Conservation (phyloP, 805 yeast species). For the Kuraishia floccosa region DNA sequence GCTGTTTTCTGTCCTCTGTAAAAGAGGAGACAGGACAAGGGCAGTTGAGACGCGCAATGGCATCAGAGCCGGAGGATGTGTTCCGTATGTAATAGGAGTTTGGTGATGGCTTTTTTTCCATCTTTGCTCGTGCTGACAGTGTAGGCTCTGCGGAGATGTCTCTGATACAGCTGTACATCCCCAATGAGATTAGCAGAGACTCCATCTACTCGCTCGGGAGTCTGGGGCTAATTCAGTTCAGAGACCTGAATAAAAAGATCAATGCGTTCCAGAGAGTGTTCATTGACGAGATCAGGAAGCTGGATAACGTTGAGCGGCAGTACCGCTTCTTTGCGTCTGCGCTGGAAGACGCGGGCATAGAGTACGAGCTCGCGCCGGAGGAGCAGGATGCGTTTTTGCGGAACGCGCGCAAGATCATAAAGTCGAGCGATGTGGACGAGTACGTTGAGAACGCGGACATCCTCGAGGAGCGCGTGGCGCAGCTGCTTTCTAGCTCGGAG, state of each 20-base stretch:
- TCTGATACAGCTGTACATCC: conserved; percentile 80
- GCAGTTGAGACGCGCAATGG: no score
- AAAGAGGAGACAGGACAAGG: no score
- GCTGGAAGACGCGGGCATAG: conserved; percentile 28
- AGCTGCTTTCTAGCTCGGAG: conserved; percentile 60
- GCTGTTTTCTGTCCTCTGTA: no score
- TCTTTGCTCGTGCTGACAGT: neutral
- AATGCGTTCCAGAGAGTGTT: conserved; percentile 83
- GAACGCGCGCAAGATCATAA: neutral
- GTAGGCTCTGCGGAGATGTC: conserved; percentile 94
- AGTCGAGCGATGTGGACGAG: conserved; percentile 40
- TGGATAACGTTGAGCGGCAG: conserved; percentile 85
- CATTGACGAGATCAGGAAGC: conserved; percentile 74
- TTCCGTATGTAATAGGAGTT: conserved; percentile 1
- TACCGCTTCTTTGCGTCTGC: conserved; percentile 41
- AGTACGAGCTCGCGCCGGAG: neutral
- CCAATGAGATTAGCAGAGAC: conserved; percentile 83
- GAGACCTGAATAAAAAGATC: conserved; percentile 76
- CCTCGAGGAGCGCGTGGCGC: conserved; percentile 64
- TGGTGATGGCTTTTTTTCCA: neutral
- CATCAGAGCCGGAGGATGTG: conserved; percentile 1
- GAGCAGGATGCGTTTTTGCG: neutral
- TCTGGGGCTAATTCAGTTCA: conserved; percentile 74
- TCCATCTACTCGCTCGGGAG: conserved; percentile 78
- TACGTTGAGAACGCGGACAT: conserved; percentile 48